These are phyloP conservation scores for Posidonia australis DNA, from an alignment of 106 monocot species.

Conservation along the genomic window DNA sequence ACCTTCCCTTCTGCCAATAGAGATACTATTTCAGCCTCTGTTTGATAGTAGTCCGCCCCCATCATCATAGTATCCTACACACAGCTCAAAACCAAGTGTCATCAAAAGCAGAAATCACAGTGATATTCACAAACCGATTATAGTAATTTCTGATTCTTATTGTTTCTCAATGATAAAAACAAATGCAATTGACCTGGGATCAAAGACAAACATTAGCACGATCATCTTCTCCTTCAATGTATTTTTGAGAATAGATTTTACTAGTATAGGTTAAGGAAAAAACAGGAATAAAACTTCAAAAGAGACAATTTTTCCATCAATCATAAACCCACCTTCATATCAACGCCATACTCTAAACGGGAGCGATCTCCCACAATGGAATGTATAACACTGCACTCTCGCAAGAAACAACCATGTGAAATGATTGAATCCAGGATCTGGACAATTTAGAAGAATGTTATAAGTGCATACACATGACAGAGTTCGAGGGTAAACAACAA, in stretches of 20 bases:
- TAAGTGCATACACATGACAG: too few relatives aligned
- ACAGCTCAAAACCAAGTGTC: too few relatives aligned
- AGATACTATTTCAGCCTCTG: conserved; percentile 73
- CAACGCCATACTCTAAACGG: conserved; percentile 60
- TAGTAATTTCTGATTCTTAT: too few relatives aligned
- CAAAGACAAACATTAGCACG: not conserved
- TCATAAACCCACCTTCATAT: conserved; percentile 50
- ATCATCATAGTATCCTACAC: conserved; percentile 86
- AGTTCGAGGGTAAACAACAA: too few relatives aligned
- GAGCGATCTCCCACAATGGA: conserved; percentile 78
- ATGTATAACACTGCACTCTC: conserved; percentile 55
- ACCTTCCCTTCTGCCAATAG: conserved; percentile 67
- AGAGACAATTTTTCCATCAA: not conserved
- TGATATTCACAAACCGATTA: too few relatives aligned
- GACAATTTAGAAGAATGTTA: not conserved
- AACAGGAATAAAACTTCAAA: not conserved
- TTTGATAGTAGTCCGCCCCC: conserved; percentile 88
- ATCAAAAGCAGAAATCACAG: too few relatives aligned
- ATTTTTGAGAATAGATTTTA: not conserved
- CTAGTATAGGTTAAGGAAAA: not conserved
- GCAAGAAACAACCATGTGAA: conserved; percentile 87
- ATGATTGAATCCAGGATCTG: conserved; percentile 77
- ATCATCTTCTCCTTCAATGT: not conserved
- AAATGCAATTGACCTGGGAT: too few relatives aligned
- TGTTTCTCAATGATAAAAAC: too few relatives aligned